These are phyloP conservation scores for Hordeum marinum DNA, from an alignment of 176 grass and related monocot species.

Conservation along the genomic window DNA sequence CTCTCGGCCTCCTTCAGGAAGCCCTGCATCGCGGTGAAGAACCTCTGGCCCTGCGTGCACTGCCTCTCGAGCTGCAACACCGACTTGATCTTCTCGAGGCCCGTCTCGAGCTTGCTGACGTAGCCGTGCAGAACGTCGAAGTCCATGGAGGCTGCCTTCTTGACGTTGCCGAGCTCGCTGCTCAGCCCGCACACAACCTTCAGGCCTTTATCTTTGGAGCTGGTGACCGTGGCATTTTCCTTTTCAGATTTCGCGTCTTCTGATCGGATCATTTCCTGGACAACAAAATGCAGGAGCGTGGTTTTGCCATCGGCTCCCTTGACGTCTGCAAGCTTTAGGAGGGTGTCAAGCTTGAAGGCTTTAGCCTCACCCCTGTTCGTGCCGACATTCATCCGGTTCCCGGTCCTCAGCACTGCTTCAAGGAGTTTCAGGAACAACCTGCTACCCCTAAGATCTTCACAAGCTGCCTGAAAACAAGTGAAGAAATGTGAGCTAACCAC, in stretches of 20 bases:
- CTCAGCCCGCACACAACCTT: slow-evolving; percentile 78
- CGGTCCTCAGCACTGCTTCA: slow-evolving; percentile 86
- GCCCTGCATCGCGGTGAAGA: slow-evolving; percentile 70
- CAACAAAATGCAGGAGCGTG: slow-evolving; percentile 92
- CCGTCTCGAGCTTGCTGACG: slow-evolving; percentile 73
- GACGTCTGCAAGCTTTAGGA: slow-evolving; percentile 93
- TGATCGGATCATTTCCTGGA: slow-evolving; percentile 92
- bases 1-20: slow-evolving; percentile 72
- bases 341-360: slow-evolving; percentile 97
- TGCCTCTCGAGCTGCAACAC: slow-evolving; percentile 74
- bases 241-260: slow-evolving; percentile 63
- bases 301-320: slow-evolving; percentile 96
- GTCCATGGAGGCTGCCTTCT: slow-evolving; percentile 90
- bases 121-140: slow-evolving; percentile 86
- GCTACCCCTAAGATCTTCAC: slow-evolving; percentile 85
- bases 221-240: slow-evolving; percentile 35
- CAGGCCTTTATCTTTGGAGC: slow-evolving; percentile 73
- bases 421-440: slow-evolving; percentile 90
- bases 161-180: slow-evolving; percentile 85
- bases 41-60: slow-evolving; percentile 66
- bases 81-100: slow-evolving; percentile 73
- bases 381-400: slow-evolving; percentile 98
- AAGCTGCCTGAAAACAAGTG: slow-evolving; percentile 64
- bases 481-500: background rate
- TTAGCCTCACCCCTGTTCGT: slow-evolving; percentile 86